A percentile compares a stretch with the other conserved stretches of the same genome.
Conservation (phyloP, 768 basidiomycete species). For the Kwoniella europaea region DNA sequence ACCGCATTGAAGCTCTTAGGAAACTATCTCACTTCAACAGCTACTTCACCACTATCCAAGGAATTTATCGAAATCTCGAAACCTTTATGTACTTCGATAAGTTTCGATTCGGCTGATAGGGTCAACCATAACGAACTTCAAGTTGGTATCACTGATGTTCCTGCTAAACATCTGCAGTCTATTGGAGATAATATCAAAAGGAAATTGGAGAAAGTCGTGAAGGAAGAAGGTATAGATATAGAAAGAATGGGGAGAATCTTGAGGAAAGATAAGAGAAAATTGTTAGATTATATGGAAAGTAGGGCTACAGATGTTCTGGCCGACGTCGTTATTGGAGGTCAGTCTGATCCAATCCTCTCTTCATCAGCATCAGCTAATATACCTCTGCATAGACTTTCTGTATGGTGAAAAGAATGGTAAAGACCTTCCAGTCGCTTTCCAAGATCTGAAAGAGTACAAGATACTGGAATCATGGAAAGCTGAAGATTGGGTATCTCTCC, state of each 20-base stretch:
- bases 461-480: constrained; percentile 73
- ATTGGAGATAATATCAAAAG: constrained; percentile 72
- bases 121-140: constrained; percentile 74
- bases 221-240: constrained; percentile 80
- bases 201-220: constrained; percentile 71
- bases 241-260: constrained; percentile 84
- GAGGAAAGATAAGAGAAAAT: constrained; percentile 84
- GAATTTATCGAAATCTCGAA: constrained; percentile 89
- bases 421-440: constrained; percentile 72
- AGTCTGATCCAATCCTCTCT: constrained; percentile 9
- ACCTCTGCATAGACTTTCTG: constrained; percentile 67
- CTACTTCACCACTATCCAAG: constrained; percentile 65
- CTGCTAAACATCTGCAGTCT: constrained; percentile 73
- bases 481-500: constrained; percentile 74
- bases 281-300: constrained; percentile 54
- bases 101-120: constrained; percentile 76
- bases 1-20: constrained; percentile 83
- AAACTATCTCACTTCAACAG: constrained; percentile 79
- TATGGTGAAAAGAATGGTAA: constrained; percentile 84
- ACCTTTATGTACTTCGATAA: constrained; percentile 80
- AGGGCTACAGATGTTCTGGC: constrained; percentile 46
- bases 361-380: not conserved
- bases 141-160: constrained; percentile 81
- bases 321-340: constrained; percentile 52
- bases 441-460: constrained; percentile 76